Conservation (phyloP, 139 green algal species). For the Micromonas commoda region DNA sequence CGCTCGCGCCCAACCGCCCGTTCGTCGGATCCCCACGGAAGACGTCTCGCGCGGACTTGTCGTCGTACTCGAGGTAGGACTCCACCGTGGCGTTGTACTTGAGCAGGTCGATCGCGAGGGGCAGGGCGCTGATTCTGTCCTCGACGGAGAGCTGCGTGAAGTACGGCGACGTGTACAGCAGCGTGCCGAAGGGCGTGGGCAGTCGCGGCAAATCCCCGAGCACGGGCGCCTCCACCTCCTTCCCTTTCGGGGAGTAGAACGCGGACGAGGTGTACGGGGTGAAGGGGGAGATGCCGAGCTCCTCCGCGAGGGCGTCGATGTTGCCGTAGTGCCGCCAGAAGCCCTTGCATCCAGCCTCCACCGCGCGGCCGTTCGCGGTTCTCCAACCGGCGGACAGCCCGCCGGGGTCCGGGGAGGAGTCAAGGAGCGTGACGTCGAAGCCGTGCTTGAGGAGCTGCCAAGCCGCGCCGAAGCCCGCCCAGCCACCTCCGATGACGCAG, state of each 20-base stretch:
- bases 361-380: conserved; percentile 24
- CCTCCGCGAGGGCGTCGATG: conserved; percentile 37
- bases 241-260: conserved; percentile 25
- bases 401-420: conserved; percentile 31
- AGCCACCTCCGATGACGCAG: conserved; percentile 17
- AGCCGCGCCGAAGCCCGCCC: conserved; percentile 36
- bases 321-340: conserved; percentile 46
- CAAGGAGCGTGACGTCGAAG: conserved; percentile 38
- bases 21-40: not conserved
- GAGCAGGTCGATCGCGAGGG: not conserved
- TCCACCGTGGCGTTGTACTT: conserved; percentile 1
- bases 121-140: not conserved
- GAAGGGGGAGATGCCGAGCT: conserved; percentile 31
- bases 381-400: conserved; percentile 33
- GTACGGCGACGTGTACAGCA: conserved; percentile 40
- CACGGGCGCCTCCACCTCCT: conserved; percentile 36
- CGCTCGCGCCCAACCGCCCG: not conserved
- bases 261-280: conserved; percentile 26
- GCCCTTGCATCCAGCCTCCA: conserved; percentile 43
- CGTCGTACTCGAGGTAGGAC: conserved; percentile 28
- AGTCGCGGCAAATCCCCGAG: conserved; percentile 42
- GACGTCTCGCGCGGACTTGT: conserved; percentile 16
- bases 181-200: conserved; percentile 35
- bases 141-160: conserved; percentile 24
- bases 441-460: conserved; percentile 34